Conservation (phyloP, 1,139 yeast genomes). For the Magnusiomyces sp. region DNA sequence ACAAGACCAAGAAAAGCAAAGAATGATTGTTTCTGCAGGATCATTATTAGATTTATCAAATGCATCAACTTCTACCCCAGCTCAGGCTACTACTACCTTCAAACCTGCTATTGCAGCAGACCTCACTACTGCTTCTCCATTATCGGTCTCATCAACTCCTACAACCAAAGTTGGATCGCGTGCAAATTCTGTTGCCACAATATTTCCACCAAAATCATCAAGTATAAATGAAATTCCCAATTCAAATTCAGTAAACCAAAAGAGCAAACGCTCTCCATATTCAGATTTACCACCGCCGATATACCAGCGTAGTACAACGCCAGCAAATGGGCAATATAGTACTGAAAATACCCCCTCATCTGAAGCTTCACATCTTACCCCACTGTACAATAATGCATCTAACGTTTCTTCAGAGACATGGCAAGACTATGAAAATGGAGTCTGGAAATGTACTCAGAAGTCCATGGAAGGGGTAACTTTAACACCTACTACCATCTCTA, state of each 20-base stretch:
- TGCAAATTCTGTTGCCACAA: too few relatives aligned
- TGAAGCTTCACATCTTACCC: neutral
- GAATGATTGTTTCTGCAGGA: constrained; percentile 18
- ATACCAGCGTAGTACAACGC: neutral
- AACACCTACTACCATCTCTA: constrained; percentile 50
- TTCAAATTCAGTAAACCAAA: too few relatives aligned
- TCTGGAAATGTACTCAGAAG: constrained; percentile 48
- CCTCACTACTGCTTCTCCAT: neutral
- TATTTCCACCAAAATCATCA: too few relatives aligned
- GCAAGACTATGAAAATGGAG: constrained; percentile 12
- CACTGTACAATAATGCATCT: constrained; percentile 1
- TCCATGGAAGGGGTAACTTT: constrained; percentile 58
- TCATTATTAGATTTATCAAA: constrained; percentile 9
- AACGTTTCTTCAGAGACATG: constrained; percentile 10
- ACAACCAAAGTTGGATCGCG: too few relatives aligned
- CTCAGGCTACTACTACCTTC: neutral
- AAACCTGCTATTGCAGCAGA: neutral
- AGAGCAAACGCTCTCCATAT: neutral
- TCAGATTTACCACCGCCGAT: neutral
- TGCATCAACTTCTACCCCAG: too few relatives aligned
- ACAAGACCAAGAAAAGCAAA: constrained; percentile 17
- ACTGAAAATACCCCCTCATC: neutral
- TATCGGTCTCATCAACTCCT: neutral
- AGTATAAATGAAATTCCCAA: too few relatives aligned
- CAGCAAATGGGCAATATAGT: neutral